Percentiles rank a stretch among this genome's conserved stretches.
phyloP scores from a whole-genome alignment of 208 protist genomes.

The Lotmaria passim region DNA sequence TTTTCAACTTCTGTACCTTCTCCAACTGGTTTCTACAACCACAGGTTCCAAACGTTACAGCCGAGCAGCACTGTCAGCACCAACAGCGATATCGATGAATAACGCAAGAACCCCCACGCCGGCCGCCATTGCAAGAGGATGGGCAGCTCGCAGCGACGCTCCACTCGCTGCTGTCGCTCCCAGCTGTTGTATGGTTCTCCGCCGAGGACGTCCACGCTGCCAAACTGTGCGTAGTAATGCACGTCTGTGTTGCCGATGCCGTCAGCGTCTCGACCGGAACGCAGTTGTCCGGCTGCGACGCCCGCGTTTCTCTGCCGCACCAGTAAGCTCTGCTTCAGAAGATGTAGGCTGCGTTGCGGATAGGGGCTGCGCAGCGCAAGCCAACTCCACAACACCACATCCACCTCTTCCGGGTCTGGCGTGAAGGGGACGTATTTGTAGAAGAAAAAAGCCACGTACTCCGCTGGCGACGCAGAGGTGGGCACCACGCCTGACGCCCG shows the following conservation, averaged over 20 bases:
- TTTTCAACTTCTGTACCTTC: too few relatives aligned
- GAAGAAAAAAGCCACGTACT: constrained; percentile 25
- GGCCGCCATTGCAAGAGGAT: constrained; percentile 53
- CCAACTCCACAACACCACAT: constrained; percentile 55
- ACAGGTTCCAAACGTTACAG: constrained; percentile 4
- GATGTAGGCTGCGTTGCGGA: constrained; percentile 37
- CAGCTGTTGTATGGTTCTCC: constrained; percentile 15
- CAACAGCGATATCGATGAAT: constrained; percentile 38
- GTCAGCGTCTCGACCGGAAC: not conserved
- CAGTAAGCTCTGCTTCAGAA: constrained; percentile 36
- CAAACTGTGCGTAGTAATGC: constrained; percentile 7
- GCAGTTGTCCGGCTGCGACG: constrained; percentile 5
- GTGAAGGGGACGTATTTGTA: constrained; percentile 38
- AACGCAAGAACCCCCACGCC: constrained; percentile 44
- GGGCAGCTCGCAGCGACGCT: constrained; percentile 12
- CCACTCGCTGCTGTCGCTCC: constrained; percentile 14
- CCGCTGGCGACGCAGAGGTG: constrained; percentile 29
- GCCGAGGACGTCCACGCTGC: constrained; percentile 18
- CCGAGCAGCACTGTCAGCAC: constrained; percentile 13
- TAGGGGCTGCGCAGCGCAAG: constrained; percentile 31
- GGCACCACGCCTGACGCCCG: constrained; percentile 20
- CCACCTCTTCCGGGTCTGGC: constrained; percentile 39
- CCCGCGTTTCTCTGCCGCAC: constrained; percentile 21
- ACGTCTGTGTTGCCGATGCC: constrained; percentile 8
- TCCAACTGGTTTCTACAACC: not conserved